phyloP scores from a whole-genome alignment of 1,139 yeast genomes.

The Geotrichum fermentans region DNA sequence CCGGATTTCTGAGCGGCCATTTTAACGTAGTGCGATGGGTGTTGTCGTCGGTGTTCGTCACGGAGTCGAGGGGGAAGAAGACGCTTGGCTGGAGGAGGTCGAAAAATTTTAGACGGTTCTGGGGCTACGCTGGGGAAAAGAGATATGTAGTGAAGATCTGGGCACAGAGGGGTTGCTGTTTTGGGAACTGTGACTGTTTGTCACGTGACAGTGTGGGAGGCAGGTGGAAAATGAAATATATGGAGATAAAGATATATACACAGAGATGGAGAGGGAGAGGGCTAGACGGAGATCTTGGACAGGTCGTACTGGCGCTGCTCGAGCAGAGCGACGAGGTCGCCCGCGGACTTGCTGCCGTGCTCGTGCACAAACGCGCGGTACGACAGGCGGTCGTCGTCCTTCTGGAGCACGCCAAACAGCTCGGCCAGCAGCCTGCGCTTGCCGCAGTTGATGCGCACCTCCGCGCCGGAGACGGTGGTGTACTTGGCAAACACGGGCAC shows the following conservation, averaged over 20 bases:
- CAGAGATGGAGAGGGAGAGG: no score
- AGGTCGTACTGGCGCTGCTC: constrained; percentile 26
- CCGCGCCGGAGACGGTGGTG: constrained; percentile 38
- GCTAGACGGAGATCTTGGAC: constrained; percentile 17
- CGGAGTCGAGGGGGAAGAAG: no score
- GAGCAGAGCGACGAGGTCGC: constrained; percentile 42
- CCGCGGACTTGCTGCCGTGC: constrained; percentile 42
- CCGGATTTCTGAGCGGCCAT: constrained; percentile 42
- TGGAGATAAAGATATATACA: no score
- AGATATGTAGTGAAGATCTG: no score
- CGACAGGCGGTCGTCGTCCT: constrained; percentile 44
- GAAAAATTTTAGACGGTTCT: no score
- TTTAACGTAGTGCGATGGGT: no score
- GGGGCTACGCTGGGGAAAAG: no score
- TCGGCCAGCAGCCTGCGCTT: constrained; percentile 57
- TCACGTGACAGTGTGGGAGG: constrained; percentile 1
- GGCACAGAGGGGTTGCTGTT: no score
- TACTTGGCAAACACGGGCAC: constrained; percentile 51
- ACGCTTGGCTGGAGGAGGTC: no score
- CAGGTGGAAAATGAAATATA: neutral
- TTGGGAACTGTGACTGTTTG: no score
- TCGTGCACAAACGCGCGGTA: constrained; percentile 45
- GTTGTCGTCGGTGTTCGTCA: no score
- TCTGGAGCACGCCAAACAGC: constrained; percentile 48
- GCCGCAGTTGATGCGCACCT: constrained; percentile 54